Base-by-base conservation (phyloP, 2,329 filamentous ascomycete species). In the Nigrospora osmanthi region DNA sequence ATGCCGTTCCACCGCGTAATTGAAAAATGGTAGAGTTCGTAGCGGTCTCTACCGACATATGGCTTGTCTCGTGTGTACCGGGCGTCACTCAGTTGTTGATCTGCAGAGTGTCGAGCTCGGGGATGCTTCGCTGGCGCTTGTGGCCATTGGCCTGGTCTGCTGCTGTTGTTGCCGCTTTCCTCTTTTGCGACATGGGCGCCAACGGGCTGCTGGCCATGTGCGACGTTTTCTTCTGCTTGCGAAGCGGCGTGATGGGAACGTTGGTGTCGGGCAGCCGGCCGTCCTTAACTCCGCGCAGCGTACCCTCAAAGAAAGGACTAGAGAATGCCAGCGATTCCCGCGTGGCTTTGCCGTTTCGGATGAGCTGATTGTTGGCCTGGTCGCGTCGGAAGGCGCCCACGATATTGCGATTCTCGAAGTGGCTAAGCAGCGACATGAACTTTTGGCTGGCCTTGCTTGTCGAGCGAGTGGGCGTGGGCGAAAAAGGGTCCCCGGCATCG, bases 341-440 rank as follows among this genome's bases (percentile, higher is more conserved):
- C 34, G 78, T 81, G 17, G 76, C 77, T 55, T 79, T 75, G 57
- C 75, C 77, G 64, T 76, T 80, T 50, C 76, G 62, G 47, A 81
- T 78, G 48, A 81, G 67, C 53, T 79, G 74, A 58, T 78, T 73
- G 58, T 79, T 78, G 70, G 71, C 80, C 59, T 78, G 81, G 61
- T 78, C 83, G 51, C 72, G 79, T 45, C 86, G 86, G 72, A 93
- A 94, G 1, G 87, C 85, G 34, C 85, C 85, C 33, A 93, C 86
- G 13, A 84, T 79, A 46, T 82, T 78, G 10, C 73, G 65, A 47
- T 79, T 78, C 55, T 85, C 81, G 35, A 89, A 79, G 52, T 85
- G 82, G 44, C 75, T 73, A n/a, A 85, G 66, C 44, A 84, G 72
- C 23, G 74, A 72, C 49, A 79, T 68, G 17, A 65, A 52, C 50